Conservation (phyloP, 805 yeast genomes). For the Candida montana region DNA sequence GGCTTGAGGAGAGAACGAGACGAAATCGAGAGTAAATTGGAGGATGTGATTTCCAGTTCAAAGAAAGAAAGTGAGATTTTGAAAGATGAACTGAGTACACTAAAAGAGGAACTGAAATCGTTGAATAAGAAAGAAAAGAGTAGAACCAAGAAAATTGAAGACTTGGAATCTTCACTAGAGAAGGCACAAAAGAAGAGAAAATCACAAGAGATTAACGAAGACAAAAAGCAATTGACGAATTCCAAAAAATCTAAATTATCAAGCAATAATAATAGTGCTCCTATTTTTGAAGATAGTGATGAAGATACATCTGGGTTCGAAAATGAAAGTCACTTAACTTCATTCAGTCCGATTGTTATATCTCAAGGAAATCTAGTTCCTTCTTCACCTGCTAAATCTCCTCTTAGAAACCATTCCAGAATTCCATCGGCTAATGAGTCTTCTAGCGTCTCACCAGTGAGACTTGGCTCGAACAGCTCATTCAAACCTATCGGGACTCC, state of each 20-base stretch:
- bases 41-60: slow-evolving; percentile 3
- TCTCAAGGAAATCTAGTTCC: background rate
- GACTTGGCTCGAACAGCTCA: slow-evolving; percentile 9
- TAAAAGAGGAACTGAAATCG: slow-evolving; percentile 1
- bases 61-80: slow-evolving; percentile 3
- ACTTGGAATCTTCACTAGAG: slow-evolving; percentile 5
- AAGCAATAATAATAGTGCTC: background rate
- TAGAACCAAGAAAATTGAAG: slow-evolving; percentile 11
- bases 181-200: slow-evolving; percentile 13
- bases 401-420: background rate
- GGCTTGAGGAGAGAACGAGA: background rate
- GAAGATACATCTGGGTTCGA: slow-evolving; percentile 10
- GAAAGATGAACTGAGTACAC: background rate
- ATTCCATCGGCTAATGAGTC: background rate
- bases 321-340: slow-evolving; percentile 10
- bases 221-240: too few species aligned
- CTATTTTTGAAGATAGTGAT: slow-evolving; percentile 1
- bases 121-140: slow-evolving; percentile 14
- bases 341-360: slow-evolving; percentile 16
- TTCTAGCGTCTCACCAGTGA: slow-evolving; percentile 10
- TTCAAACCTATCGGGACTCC: slow-evolving; percentile 17
- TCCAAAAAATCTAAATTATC: background rate
- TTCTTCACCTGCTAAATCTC: slow-evolving; percentile 4
- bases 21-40: background rate
- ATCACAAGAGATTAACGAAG: slow-evolving; percentile 5